phyloP scores from a whole-genome alignment of 176 grass and related monocot genomes.

The Otatea glauca region DNA sequence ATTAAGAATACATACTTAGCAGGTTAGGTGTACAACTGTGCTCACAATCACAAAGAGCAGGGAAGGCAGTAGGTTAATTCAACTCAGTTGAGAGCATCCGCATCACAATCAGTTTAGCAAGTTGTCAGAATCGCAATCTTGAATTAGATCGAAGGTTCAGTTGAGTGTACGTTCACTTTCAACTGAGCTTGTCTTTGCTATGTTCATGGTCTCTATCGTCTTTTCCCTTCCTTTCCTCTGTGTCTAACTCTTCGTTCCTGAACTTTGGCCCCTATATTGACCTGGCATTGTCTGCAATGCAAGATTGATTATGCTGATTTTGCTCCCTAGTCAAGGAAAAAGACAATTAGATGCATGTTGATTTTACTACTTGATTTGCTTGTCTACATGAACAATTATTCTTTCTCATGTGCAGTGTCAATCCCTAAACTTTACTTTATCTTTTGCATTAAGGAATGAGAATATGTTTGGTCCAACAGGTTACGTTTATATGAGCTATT shows the following conservation, averaged over 20 bases:
- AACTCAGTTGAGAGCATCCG: too few species aligned
- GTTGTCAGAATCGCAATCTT: too few species aligned
- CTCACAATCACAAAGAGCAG: too few species aligned
- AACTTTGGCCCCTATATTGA: conserved; percentile 4
- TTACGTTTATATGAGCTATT: neutral
- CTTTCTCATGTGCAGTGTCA: neutral
- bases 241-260: neutral
- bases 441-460: neutral
- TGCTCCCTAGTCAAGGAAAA: conserved; percentile 16
- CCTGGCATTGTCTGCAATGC: neutral
- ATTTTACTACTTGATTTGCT: conserved; percentile 3
- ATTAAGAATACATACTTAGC: too few species aligned
- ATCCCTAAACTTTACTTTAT: neutral
- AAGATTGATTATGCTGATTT: conserved; percentile 25
- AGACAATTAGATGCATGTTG: conserved; percentile 4
- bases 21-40: too few species aligned
- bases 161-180: too few species aligned
- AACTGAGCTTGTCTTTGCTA: neutral
- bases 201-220: conserved; percentile 3
- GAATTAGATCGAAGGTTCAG: too few species aligned
- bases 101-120: too few species aligned
- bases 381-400: neutral
- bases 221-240: neutral
- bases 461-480: neutral
- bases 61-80: too few species aligned